These are phyloP conservation scores for Chaetomidium leptoderma DNA, from an alignment of 495 filamentous ascomycete species.

Conservation along the genomic window DNA sequence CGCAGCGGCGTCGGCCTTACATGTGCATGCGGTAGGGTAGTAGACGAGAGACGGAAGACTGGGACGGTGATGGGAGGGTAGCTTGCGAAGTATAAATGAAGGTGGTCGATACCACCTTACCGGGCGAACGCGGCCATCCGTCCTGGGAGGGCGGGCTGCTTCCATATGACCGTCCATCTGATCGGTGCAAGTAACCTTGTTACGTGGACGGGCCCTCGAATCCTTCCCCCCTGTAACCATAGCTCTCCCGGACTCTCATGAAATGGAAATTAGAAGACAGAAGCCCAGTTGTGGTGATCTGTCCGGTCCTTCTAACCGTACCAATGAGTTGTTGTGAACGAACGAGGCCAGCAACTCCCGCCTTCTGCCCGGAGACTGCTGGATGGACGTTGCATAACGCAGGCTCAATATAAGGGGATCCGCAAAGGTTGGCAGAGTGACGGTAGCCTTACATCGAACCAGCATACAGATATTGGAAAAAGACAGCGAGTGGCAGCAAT, in stretches of 20 bases:
- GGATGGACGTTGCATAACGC: conserved; percentile 8
- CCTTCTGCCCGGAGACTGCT: neutral
- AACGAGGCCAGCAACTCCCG: neutral
- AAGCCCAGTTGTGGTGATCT: no score
- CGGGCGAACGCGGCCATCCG: conserved; percentile 17
- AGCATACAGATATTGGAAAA: neutral
- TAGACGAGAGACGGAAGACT: conserved; percentile 14
- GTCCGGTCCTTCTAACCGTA: neutral
- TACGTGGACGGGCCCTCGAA: neutral
- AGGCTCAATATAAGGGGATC: conserved; percentile 19
- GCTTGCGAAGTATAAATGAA: conserved; percentile 28
- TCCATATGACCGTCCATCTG: conserved; percentile 23
- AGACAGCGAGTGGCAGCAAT: neutral
- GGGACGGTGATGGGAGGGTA: conserved; percentile 19
- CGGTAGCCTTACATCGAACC: conserved; percentile 8
- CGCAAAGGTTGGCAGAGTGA: neutral
- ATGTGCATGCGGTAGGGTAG: conserved; percentile 25
- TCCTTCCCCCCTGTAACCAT: neutral
- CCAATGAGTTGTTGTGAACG: neutral
- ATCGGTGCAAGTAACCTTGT: neutral
- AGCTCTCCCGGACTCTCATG: no score
- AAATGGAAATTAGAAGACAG: no score
- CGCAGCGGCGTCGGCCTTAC: conserved; percentile 13
- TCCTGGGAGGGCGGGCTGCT: conserved; percentile 5
- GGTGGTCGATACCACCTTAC: conserved; percentile 22